Base-by-base conservation (phyloP, 345 rosid genomes). In the Salix koriyanagi region DNA sequence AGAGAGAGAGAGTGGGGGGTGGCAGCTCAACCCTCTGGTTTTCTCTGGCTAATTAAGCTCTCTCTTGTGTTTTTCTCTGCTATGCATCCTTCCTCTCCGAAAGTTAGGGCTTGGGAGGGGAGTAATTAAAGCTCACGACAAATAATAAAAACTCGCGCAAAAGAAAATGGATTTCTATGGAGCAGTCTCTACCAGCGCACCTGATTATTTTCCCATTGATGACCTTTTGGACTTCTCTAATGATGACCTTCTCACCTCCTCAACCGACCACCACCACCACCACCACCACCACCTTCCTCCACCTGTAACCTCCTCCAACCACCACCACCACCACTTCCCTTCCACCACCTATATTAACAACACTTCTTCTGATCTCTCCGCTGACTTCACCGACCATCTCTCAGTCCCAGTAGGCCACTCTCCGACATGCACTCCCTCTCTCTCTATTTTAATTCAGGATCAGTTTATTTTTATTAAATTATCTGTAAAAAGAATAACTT, bases 151-250 rank as follows among this genome's bases (percentile, higher is more conserved):
- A 48, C 34, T 13, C 34, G 14, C 0, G 0, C 60, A n/a, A 11
- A 42, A 16, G 86, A 4, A 26, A 50, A 91, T 90, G 94, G 92
- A 90, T 80, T 73, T 87, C 7, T 85, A 86, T 75, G 87, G 87
- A 12, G 46, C 71, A 62, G 23, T 72, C 91, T 0, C 75, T 82
- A 25, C 78, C 84, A 10, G 73, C 14, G 70, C 87, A 3, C 77
- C 85, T 5, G 90, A 91, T 62, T 82, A 79, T 77, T 87, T 89
- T 77, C 91, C 77, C 76, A 82, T 92, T 62, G 98, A 93, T 79
- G 97, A 93, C 71, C 93, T 91, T 69, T 86, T 91, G 70, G 94
- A 90, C 77, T 88, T 91, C 76, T 87, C 93, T 75, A 90, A 88
- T 75, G 85, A 84, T 61, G 90, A 82, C 25, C 76, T 87, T 76